phyloP scores from a whole-genome alignment of 1,139 yeast genomes.

The Hansenula lynferdii region DNA sequence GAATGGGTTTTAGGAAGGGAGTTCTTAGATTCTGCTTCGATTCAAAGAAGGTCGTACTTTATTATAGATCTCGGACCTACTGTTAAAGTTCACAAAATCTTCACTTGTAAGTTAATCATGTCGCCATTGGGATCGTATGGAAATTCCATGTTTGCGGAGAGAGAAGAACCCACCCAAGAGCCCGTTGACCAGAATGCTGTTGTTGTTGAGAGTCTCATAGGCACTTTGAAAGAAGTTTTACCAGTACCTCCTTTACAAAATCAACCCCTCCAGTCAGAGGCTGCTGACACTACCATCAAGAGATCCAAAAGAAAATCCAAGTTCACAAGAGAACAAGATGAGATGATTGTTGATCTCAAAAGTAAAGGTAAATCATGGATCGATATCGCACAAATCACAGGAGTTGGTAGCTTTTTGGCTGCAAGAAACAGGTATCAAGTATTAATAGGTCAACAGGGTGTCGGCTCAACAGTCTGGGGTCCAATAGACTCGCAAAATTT shows the following conservation, averaged over 20 bases:
- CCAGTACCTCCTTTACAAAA: conserved; percentile 14
- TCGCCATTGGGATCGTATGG: too few species aligned
- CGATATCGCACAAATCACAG: conserved; percentile 64
- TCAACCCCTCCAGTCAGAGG: conserved; percentile 9
- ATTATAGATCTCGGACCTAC: too few species aligned
- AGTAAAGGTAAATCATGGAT: conserved; percentile 66
- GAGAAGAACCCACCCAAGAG: too few species aligned
- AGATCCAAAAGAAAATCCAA: conserved; percentile 59
- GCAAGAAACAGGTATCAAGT: conserved; percentile 80
- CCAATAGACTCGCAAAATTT: conserved; percentile 50
- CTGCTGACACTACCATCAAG: conserved; percentile 24
- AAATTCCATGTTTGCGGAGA: too few species aligned
- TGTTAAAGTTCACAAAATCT: too few species aligned
- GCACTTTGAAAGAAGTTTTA: conserved; percentile 8
- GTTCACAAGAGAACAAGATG: conserved; percentile 66
- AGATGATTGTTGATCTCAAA: conserved; percentile 55
- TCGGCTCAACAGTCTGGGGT: conserved; percentile 64
- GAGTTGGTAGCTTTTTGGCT: conserved; percentile 65
- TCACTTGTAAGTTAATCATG: too few species aligned
- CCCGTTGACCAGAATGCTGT: too few species aligned
- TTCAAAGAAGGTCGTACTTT: too few species aligned
- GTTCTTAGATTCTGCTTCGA: too few species aligned
- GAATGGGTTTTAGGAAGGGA: too few species aligned
- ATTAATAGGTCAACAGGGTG: conserved; percentile 79
- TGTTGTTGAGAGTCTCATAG: conserved; percentile 7